Conservation (phyloP, 2,329 filamentous ascomycete species). For the Claviceps sp. region DNA sequence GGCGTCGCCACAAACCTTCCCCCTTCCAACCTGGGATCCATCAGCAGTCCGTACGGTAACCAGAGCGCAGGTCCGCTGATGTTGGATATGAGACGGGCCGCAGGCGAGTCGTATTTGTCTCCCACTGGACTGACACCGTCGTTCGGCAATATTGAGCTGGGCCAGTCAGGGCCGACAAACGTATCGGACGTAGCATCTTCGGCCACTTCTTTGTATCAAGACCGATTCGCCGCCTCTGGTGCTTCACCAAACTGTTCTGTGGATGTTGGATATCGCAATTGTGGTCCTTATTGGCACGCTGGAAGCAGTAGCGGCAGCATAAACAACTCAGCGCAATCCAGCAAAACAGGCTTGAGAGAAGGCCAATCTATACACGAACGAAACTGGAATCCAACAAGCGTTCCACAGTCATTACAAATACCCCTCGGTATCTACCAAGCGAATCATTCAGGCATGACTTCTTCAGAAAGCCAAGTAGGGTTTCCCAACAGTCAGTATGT, state of each 20-base stretch:
- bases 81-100: conserved; percentile 51
- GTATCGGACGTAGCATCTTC: conserved; percentile 44
- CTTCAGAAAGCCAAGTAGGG: conserved; percentile 30
- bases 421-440: not conserved
- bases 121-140: conserved; percentile 53
- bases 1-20: conserved; percentile 34
- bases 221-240: conserved; percentile 42
- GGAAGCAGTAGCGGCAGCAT: not conserved
- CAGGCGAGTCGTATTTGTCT: conserved; percentile 53
- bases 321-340: not conserved
- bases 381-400: conserved; percentile 2
- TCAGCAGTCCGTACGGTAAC: conserved; percentile 36
- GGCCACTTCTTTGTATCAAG: conserved; percentile 38
- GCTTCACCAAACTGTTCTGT: conserved; percentile 34
- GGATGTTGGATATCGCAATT: conserved; percentile 13
- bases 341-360: not conserved
- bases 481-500: conserved; percentile 19
- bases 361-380: not conserved
- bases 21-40: conserved; percentile 29
- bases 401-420: not conserved
- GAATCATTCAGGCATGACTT: conserved; percentile 14
- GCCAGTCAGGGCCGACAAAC: conserved; percentile 35
- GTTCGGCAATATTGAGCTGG: conserved; percentile 54
- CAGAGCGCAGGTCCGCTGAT: conserved; percentile 55
- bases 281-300: conserved; percentile 2